Conservation (phyloP, 2,329 filamentous ascomycete species). For the Elsinoe batatas region DNA sequence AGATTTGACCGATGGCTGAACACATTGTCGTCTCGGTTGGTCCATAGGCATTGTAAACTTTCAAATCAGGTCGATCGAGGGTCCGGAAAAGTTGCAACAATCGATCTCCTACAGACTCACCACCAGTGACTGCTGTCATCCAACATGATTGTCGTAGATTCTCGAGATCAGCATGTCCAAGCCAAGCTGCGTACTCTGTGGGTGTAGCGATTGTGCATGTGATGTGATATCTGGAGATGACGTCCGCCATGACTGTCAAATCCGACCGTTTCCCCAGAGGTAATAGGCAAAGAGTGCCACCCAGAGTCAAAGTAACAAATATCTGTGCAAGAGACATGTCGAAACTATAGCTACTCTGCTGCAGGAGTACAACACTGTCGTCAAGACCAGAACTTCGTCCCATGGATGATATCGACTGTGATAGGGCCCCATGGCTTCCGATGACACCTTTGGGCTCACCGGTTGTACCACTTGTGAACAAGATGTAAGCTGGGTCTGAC, state of each 20-base stretch:
- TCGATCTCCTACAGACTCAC: neutral
- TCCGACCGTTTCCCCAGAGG: slow-evolving; percentile 26
- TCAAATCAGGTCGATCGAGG: neutral
- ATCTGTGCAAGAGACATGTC: slow-evolving; percentile 35
- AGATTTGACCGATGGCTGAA: neutral
- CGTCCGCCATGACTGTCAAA: slow-evolving; percentile 25
- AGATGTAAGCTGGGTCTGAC: slow-evolving; percentile 17
- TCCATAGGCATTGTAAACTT: neutral
- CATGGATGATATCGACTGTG: slow-evolving; percentile 12
- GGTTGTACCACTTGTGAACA: slow-evolving; percentile 27
- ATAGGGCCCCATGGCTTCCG: slow-evolving; percentile 24
- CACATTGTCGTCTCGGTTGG: neutral
- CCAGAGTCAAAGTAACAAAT: slow-evolving; percentile 28
- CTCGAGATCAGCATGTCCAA: slow-evolving; percentile 11
- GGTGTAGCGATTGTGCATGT: slow-evolving; percentile 33
- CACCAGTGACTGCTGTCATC: neutral
- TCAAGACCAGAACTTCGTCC: neutral
- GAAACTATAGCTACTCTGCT: slow-evolving; percentile 33
- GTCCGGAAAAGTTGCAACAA: neutral
- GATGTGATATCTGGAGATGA: slow-evolving; percentile 30
- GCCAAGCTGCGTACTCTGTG: slow-evolving; percentile 30
- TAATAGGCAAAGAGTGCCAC: slow-evolving; percentile 31
- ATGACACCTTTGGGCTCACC: slow-evolving; percentile 35
- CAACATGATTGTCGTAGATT: neutral
- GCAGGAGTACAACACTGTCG: slow-evolving; percentile 25